Conservation (phyloP, 129 eudicot genomes). For the Tagetes patula region DNA sequence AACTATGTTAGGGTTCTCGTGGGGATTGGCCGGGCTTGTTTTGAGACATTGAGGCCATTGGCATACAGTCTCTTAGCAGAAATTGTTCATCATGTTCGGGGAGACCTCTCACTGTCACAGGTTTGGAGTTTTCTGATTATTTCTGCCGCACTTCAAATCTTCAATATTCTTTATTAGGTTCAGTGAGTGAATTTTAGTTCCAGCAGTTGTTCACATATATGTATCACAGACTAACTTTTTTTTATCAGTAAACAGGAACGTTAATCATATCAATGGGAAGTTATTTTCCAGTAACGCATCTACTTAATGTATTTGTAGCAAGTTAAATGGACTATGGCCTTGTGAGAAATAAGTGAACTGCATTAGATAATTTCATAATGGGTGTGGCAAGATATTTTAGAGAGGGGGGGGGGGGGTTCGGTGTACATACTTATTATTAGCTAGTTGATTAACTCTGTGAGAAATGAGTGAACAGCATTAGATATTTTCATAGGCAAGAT, state of each 20-base stretch:
- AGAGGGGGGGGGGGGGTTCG: not conserved
- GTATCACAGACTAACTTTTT: conserved; percentile 1
- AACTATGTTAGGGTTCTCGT: conserved; percentile 74
- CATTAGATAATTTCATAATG: not conserved
- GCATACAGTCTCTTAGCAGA: conserved; percentile 97
- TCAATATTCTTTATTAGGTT: conserved; percentile 3
- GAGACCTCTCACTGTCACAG: conserved; percentile 91
- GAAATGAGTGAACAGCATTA: conserved; percentile 5
- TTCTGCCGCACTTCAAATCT: not conserved
- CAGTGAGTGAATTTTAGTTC: not conserved
- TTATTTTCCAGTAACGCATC: not conserved
- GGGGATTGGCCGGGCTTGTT: conserved; percentile 99
- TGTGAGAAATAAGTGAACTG: conserved; percentile 8
- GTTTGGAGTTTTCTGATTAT: conserved; percentile 36
- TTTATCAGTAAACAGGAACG: conserved; percentile 7
- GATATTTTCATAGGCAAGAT: conserved; percentile 2
- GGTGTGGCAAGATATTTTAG: not conserved
- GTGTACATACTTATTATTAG: not conserved
- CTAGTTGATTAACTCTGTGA: not conserved
- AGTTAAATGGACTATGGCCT: conserved; percentile 9
- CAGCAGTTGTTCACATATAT: not conserved
- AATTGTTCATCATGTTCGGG: conserved; percentile 96
- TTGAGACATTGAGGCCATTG: conserved; percentile 91
- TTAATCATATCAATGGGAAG: conserved; percentile 4
- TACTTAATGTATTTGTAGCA: conserved; percentile 9